A percentile compares a stretch with the other conserved stretches of the same genome.
phyloP scores from a whole-genome alignment of 2,329 filamentous ascomycete species.

The Colletotrichum ledebouriae region DNA sequence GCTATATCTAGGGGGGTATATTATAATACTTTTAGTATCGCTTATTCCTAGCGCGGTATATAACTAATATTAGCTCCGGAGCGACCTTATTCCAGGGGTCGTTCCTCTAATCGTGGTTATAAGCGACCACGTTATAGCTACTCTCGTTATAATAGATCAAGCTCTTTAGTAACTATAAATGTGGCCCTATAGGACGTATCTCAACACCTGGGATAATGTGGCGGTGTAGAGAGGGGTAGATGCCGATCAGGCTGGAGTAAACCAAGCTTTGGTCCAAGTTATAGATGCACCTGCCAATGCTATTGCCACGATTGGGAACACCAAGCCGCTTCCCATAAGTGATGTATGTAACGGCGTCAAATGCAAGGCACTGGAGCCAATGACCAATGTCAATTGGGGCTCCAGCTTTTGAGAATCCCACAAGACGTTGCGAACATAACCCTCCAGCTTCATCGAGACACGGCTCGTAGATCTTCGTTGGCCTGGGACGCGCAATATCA shows the following conservation, averaged over 20 bases:
- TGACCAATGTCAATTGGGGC: constrained; percentile 54
- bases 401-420: constrained; percentile 51
- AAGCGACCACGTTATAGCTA: no score
- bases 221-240: constrained; percentile 57
- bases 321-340: constrained; percentile 56
- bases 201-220: constrained; percentile 50
- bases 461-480: no score
- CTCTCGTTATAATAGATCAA: no score
- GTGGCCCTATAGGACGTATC: no score
- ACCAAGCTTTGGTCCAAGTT: constrained; percentile 52
- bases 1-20: no score
- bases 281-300: constrained; percentile 58
- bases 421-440: constrained; percentile 54
- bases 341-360: constrained; percentile 66
- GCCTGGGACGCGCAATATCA: constrained; percentile 48
- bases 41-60: no score
- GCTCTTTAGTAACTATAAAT: no score
- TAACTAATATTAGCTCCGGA: no score
- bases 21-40: no score
- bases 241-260: constrained; percentile 57
- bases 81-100: no score
- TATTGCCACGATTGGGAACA: constrained; percentile 60
- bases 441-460: constrained; percentile 62
- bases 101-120: no score
- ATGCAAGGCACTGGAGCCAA: constrained; percentile 63